Conservation (phyloP, 352 stramenopile genomes). For the Pythium insidiosum region DNA sequence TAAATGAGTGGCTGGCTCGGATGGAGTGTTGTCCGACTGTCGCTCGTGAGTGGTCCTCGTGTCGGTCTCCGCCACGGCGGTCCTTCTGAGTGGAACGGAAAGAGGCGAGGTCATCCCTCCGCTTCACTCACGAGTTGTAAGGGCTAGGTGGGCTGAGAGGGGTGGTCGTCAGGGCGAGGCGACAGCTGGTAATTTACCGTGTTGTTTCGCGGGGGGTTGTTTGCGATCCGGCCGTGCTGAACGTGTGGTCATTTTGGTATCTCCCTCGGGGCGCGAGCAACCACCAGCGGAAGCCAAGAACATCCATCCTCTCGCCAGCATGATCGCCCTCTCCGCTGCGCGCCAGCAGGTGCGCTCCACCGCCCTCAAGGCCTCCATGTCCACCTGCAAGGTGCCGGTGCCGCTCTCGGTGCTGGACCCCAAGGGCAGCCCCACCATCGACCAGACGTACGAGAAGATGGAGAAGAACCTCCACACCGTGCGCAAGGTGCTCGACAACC, state of each 20-base stretch:
- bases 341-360: slow-evolving; percentile 66
- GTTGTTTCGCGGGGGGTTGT: not conserved
- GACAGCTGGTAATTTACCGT: too few relatives aligned
- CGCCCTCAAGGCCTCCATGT: slow-evolving; percentile 62
- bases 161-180: too few relatives aligned
- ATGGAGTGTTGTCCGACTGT: too few relatives aligned
- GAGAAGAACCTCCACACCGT: slow-evolving; percentile 86
- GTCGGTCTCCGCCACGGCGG: too few relatives aligned
- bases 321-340: slow-evolving; percentile 38
- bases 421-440: slow-evolving; percentile 87
- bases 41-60: too few relatives aligned
- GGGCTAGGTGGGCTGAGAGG: too few relatives aligned
- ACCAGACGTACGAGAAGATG: slow-evolving; percentile 91
- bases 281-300: slow-evolving; percentile 17
- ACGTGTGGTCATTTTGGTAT: slow-evolving; percentile 77
- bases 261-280: slow-evolving; percentile 28
- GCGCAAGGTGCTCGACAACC: slow-evolving; percentile 86
- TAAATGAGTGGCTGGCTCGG: too few relatives aligned
- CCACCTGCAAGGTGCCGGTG: slow-evolving; percentile 63
- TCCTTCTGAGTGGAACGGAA: too few relatives aligned
- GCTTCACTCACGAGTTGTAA: too few relatives aligned
- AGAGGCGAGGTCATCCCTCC: too few relatives aligned
- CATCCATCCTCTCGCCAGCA: slow-evolving; percentile 48
- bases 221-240: slow-evolving; percentile 1
- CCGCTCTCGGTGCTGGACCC: slow-evolving; percentile 88